phyloP scores from a whole-genome alignment of 108 stramenopile genomes.

The Discostella stelligeroides region DNA sequence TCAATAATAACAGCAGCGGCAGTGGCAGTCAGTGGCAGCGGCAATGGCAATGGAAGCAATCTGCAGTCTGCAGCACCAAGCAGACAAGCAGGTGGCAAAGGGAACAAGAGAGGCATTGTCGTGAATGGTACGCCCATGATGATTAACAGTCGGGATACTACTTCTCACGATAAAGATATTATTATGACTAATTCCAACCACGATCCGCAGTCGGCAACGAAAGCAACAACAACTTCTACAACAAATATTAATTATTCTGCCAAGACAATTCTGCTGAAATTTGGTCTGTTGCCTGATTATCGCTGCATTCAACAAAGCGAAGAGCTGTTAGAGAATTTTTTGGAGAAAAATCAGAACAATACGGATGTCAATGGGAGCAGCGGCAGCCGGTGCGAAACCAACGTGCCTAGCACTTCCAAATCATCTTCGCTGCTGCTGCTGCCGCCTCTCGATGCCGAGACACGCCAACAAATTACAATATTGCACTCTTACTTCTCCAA shows the following conservation, averaged over 20 bases:
- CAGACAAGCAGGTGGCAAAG: no score
- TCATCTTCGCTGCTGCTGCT: no score
- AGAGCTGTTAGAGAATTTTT: conserved; percentile 10
- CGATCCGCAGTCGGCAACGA: conserved; percentile 7
- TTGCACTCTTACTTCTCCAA: conserved; percentile 60
- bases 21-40: conserved; percentile 2
- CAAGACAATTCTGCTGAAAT: conserved; percentile 26
- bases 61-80: no score
- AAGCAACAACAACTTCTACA: not conserved
- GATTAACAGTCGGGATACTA: not conserved
- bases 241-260: not conserved
- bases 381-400: not conserved
- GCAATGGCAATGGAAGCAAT: conserved; percentile 10
- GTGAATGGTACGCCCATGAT: not conserved
- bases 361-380: not conserved
- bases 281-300: conserved; percentile 31
- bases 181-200: no score
- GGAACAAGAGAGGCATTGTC: no score
- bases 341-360: conserved; percentile 1
- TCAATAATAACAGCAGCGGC: not conserved
- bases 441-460: not conserved
- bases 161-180: no score
- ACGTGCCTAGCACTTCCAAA: not conserved
- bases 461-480: conserved; percentile 4
- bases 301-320: conserved; percentile 1